Evolutionary conservation across 345 rosid species (phyloP).

Genomic region (Rhodamnia rubescens): DNA sequence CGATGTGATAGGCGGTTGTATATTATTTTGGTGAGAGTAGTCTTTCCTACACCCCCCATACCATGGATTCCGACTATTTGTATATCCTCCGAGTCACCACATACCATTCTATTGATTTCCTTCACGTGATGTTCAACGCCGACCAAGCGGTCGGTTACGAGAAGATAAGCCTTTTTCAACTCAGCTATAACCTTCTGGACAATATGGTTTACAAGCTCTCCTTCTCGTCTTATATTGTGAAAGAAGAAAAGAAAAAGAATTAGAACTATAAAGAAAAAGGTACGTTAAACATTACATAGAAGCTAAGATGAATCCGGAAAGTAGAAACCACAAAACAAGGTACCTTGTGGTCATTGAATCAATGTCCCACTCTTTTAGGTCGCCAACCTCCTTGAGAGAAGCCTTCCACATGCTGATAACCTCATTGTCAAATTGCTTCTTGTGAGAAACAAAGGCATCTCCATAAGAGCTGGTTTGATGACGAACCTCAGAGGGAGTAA

Average conservation of each 20-base stretch:
- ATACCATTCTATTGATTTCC: neutral
- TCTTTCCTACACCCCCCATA: neutral
- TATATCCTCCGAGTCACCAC: accelerated
- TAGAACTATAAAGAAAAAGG: no score
- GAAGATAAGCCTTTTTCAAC: neutral
- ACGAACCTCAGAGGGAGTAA: neutral
- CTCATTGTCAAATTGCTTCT: neutral
- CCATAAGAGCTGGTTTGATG: neutral
- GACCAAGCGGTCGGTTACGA: accelerated
- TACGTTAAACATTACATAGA: no score
- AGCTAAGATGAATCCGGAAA: no score
- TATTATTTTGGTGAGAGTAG: neutral
- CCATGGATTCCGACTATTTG: neutral
- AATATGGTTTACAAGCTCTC: neutral
- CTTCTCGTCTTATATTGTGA: neutral
- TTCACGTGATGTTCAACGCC: neutral
- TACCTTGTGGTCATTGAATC: no score
- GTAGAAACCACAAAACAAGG: no score
- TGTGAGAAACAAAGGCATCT: neutral
- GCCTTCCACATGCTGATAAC: no score
- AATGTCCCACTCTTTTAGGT: no score
- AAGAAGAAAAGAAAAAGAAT: no score
- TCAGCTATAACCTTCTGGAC: neutral
- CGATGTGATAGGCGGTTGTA: neutral
- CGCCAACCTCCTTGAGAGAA: no score